Evolutionary conservation across 2,329 filamentous ascomycete genomes (phyloP), one percentile per base, ranked within the genome.

Genomic region (Sordariomycetes sp.): DNA sequence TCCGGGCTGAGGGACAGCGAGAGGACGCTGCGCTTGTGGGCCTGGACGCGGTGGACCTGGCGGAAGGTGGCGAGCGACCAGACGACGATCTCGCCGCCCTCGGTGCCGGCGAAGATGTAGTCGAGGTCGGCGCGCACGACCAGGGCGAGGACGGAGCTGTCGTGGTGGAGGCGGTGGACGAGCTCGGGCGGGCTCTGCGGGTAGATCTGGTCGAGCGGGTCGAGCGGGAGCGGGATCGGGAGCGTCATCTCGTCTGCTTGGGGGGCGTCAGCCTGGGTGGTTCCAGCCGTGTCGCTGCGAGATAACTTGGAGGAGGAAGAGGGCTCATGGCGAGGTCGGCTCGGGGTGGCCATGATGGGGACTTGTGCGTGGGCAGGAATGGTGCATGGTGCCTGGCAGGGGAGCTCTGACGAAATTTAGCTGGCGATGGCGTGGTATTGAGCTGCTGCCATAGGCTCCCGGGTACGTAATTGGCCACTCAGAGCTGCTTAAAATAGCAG

Each of bases 61-160:
- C 95, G 87, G 69, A 92, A 99, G 8, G 90, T 96, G 64, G 87
- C 86, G 52, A 99, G 80, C 3, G 88, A 91, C 88, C 91, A 99
- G 52, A 92, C 87, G 53, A 95, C 79, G 61, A 99, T 96, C 74
- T 97, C 90, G 61, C 94, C 94, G 62, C 90, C 89, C 69, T 97
- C 91, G 1, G 94, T 92, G 48, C 94, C 94, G 20, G 93, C 92
- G 71, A 90, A 99, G 58, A 99, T 88, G 68, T 86, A 87, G 55
- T 88, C 82, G 62, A 90, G 82, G 54, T 88, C 80, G 56, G 89
- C 80, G 59, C 90, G 91, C 25, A 96, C 83, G 3, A 86, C 89
- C 59, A 99, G 80, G 10, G 90, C 85, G 55, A 99, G 83, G 54
- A 95, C 88, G 2, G 88, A 90, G 70, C 85, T 89, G 66, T 85